Evolutionary conservation across 768 basidiomycete species (phyloP), one percentile per base, ranked within the genome.

Genomic region (Gymnopilus dilepis): DNA sequence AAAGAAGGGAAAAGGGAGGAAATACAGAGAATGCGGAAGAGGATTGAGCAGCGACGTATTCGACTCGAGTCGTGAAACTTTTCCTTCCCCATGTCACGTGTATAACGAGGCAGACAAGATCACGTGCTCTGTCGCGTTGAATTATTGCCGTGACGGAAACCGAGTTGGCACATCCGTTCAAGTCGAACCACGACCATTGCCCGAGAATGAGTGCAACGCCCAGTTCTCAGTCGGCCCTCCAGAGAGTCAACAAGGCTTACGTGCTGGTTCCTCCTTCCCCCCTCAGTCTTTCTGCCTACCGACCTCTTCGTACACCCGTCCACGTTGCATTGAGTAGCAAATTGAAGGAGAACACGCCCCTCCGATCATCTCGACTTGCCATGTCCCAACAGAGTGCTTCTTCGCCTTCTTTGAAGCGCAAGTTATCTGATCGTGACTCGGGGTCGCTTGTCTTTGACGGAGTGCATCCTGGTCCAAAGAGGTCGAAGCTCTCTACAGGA

Each of bases 211-310:
- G 62, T 62, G 61, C 66, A 59, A 66, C 65, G 40, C 65, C 67
- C 19, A 66, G 56, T 22, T 53, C 68, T 64, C 52, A 66, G 62
- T 64, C 75, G 17, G 57, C 69, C 12, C 51, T 59, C 33, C 75
- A 71, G 15, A 78, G 78, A 67, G 54, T 73, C 15, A 80, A 78
- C 38, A 79, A 79, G 65, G 82, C 85, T 37, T 91, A 80, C 67
- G 84, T 90, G 47, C 82, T 89, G 58, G 77, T 90, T 17, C 86
- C 88, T 1, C 71, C 78, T 2, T 84, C 83, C 30, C 81, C 85
- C 0, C 70, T 79, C 55, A 72, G 72, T 53, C 63, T 68, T 15
- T 64, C 73, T 65, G 48, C 37, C 41, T 67, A 74, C 61, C 70
- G 67, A 51, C 50, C 68, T 60, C 55, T 64, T 45, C 57, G 45